Percentiles rank a stretch among this genome's conserved stretches.
Evolutionary conservation across 495 filamentous ascomycete genomes (phyloP).

Genomic region (Aspergillus incahuasiensis): DNA sequence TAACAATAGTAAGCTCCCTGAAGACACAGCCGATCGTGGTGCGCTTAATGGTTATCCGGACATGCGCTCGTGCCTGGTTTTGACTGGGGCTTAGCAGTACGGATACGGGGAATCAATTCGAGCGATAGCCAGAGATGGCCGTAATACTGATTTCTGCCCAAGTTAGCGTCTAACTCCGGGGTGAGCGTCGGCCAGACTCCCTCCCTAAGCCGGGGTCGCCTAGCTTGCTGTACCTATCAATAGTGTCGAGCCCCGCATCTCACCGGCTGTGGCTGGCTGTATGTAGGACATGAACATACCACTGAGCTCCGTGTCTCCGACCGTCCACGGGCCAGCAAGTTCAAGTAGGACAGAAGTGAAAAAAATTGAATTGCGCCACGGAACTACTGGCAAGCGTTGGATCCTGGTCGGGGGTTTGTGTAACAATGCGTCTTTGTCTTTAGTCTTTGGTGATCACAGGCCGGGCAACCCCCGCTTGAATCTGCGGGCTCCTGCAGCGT

Average conservation of each 20-base stretch:
- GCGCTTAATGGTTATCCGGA: no score
- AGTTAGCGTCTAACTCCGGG: no score
- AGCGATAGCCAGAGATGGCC: no score
- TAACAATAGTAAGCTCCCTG: no score
- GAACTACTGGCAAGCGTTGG: not conserved
- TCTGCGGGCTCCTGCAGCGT: not conserved
- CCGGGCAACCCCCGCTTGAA: no score
- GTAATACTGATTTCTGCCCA: no score
- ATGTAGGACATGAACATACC: not conserved
- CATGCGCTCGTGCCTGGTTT: no score
- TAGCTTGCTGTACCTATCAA: not conserved
- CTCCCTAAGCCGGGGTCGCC: no score
- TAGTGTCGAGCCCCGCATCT: not conserved
- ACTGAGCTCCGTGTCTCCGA: not conserved
- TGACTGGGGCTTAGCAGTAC: no score
- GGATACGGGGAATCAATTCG: no score
- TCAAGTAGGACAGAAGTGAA: not conserved
- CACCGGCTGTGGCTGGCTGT: not conserved
- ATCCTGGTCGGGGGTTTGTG: not conserved
- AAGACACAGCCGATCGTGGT: no score
- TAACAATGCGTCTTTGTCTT: not conserved
- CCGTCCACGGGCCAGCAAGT: not conserved
- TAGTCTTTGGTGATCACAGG: not conserved
- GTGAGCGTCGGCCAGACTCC: no score
- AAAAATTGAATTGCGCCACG: not conserved